phyloP scores from a whole-genome alignment of 2,329 filamentous ascomycete species.

The Teratosphaeria pseudoeucalypti region DNA sequence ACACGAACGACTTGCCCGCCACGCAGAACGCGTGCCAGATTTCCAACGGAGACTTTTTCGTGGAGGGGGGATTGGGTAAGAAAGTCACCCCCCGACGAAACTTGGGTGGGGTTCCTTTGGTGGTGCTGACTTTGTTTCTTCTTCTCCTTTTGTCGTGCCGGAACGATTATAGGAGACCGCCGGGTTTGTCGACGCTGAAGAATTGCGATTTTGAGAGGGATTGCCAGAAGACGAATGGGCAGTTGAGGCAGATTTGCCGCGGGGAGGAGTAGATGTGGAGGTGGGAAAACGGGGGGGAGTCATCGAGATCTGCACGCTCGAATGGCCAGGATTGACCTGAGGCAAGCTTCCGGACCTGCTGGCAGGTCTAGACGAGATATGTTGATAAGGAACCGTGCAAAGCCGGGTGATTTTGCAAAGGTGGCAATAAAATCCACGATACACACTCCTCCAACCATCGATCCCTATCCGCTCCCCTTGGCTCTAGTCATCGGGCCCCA shows the following conservation, averaged over 20 bases:
- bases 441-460: not conserved
- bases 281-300: too few relatives aligned
- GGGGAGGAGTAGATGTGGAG: not conserved
- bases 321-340: not conserved
- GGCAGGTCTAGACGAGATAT: too few relatives aligned
- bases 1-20: not conserved
- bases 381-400: too few relatives aligned
- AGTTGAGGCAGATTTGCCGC: not conserved
- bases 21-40: not conserved
- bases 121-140: not conserved
- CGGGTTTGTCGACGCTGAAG: not conserved
- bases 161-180: not conserved
- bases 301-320: too few relatives aligned
- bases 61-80: not conserved
- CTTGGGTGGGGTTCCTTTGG: not conserved
- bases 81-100: too few relatives aligned
- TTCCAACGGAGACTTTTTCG: not conserved
- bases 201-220: not conserved
- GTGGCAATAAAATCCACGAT: too few relatives aligned
- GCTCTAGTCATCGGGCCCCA: constrained; percentile 72
- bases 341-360: too few relatives aligned
- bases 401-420: too few relatives aligned
- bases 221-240: not conserved
- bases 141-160: not conserved
- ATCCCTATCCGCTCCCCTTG: constrained; percentile 35